Evolutionary conservation across 2,329 filamentous ascomycete species (phyloP).

Genomic region (Tricladium varicosporioides): DNA sequence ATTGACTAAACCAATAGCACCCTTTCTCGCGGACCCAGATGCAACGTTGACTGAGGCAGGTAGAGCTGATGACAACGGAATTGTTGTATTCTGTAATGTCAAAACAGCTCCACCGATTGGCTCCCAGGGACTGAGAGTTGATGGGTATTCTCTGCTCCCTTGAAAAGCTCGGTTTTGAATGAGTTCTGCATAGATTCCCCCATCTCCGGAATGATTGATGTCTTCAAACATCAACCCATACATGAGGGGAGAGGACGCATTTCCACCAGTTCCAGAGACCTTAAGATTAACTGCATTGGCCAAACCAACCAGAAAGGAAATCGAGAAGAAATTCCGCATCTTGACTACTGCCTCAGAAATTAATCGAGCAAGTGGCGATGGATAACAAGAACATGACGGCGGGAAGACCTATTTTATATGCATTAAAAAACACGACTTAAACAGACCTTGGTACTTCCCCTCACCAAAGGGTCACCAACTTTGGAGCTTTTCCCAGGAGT

Average conservation of each 20-base stretch:
- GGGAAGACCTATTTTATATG: neutral
- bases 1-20: constrained; percentile 48
- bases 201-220: constrained; percentile 33
- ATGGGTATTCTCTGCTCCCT: constrained; percentile 43
- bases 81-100: constrained; percentile 33
- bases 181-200: constrained; percentile 59
- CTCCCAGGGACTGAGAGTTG: constrained; percentile 40
- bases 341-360: neutral
- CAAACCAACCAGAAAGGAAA: constrained; percentile 14
- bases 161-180: constrained; percentile 72
- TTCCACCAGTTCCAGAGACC: constrained; percentile 29
- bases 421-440: neutral
- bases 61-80: constrained; percentile 26
- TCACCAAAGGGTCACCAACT: neutral
- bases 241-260: constrained; percentile 27
- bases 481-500: neutral
- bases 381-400: too few relatives aligned
- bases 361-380: too few relatives aligned
- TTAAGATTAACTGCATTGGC: constrained; percentile 26
- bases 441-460: neutral
- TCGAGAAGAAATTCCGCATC: neutral
- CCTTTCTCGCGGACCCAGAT: constrained; percentile 33
- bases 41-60: constrained; percentile 28
- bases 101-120: constrained; percentile 23
- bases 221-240: constrained; percentile 35